These are phyloP conservation scores for Sechiopsis laciniata DNA, from an alignment of 306 rosid genomes.

Conservation along the genomic window DNA sequence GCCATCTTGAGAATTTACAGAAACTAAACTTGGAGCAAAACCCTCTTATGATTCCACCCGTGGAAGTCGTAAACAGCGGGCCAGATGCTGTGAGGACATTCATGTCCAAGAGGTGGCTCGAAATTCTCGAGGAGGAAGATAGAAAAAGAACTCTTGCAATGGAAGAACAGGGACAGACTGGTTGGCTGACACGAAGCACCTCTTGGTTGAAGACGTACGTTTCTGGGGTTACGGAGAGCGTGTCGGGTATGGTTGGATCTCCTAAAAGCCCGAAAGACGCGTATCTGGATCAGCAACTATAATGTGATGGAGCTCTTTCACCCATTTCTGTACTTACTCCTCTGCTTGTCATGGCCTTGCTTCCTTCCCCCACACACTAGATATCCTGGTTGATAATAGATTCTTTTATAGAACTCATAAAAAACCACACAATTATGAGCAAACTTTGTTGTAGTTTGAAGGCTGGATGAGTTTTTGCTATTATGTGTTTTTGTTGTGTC, in stretches of 20 bases:
- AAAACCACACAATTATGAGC: background rate
- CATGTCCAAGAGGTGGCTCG: slow-evolving; percentile 81
- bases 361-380: slow-evolving; percentile 1
- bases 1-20: slow-evolving; percentile 68
- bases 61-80: slow-evolving; percentile 56
- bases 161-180: slow-evolving; percentile 44
- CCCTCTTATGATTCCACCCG: slow-evolving; percentile 77
- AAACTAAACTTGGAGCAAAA: slow-evolving; percentile 86
- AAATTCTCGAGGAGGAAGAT: slow-evolving; percentile 70
- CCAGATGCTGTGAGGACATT: slow-evolving; percentile 59
- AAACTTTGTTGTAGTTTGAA: slow-evolving; percentile 1
- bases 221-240: slow-evolving; percentile 45
- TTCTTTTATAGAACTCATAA: slow-evolving; percentile 15
- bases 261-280: slow-evolving; percentile 58
- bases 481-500: background rate
- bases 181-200: slow-evolving; percentile 80
- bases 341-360: background rate
- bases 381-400: background rate
- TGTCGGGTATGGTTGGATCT: slow-evolving; percentile 51
- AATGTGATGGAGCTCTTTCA: slow-evolving; percentile 22
- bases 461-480: slow-evolving; percentile 3
- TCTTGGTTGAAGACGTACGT: slow-evolving; percentile 69
- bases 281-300: slow-evolving; percentile 79
- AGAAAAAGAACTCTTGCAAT: slow-evolving; percentile 45
- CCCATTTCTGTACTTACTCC: background rate